phyloP scores from a whole-genome alignment of 768 basidiomycete species.

The Xanthoconium purpureum region DNA sequence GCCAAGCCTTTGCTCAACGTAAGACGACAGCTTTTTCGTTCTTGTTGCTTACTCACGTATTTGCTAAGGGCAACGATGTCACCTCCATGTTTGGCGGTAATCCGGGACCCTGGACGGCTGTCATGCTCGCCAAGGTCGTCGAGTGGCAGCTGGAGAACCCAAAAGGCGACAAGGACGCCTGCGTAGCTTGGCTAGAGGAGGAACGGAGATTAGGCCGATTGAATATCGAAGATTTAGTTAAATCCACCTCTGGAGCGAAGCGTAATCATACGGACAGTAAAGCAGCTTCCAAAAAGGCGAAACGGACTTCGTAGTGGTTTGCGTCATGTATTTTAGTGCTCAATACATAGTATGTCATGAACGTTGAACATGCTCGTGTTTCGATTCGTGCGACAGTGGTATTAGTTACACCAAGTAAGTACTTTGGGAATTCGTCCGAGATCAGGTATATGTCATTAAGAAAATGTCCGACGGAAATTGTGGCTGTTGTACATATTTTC shows the following conservation, averaged over 20 bases:
- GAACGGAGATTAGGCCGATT: slow-evolving; percentile 51
- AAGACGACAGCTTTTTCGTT: slow-evolving; percentile 27
- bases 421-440: slow-evolving; percentile 6
- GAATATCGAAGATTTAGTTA: slow-evolving; percentile 26
- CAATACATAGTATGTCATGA: neutral
- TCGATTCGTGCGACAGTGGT: neutral
- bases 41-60: neutral
- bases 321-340: neutral
- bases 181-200: slow-evolving; percentile 63
- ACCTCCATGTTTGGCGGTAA: slow-evolving; percentile 49
- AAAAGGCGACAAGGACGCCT: slow-evolving; percentile 58
- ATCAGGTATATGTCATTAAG: slow-evolving; percentile 5
- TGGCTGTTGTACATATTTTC: slow-evolving; percentile 2
- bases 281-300: slow-evolving; percentile 31
- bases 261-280: slow-evolving; percentile 19
- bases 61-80: slow-evolving; percentile 67
- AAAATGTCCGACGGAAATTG: neutral
- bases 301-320: slow-evolving; percentile 16
- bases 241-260: slow-evolving; percentile 23
- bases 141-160: slow-evolving; percentile 89
- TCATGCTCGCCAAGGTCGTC: slow-evolving; percentile 61
- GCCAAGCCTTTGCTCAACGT: slow-evolving; percentile 78
- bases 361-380: slow-evolving; percentile 4
- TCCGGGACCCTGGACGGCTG: slow-evolving; percentile 69
- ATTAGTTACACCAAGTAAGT: slow-evolving; percentile 22